A percentile compares a stretch with the other conserved stretches of the same genome.
These are phyloP conservation scores for Apophysomyces trapeziformis DNA, from an alignment of 371 early-diverging fungal genomes.

Conservation along the genomic window DNA sequence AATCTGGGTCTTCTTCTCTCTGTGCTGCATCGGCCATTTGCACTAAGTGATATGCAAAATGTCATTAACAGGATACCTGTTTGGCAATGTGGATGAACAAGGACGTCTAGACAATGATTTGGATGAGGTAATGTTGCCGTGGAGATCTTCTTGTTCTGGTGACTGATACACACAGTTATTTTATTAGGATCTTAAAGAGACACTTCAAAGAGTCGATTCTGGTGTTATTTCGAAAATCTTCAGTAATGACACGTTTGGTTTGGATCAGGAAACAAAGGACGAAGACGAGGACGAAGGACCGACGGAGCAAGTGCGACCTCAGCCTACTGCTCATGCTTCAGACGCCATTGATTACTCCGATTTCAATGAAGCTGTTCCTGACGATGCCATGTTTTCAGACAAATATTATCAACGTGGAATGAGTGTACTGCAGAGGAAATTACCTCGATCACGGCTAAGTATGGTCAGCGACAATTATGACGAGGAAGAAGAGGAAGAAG, in stretches of 20 bases:
- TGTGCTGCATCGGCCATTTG: no score
- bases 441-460: constrained; percentile 33
- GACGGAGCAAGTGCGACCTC: constrained; percentile 27
- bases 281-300: constrained; percentile 35
- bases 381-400: constrained; percentile 53
- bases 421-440: constrained; percentile 36
- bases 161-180: not conserved
- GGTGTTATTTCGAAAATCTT: constrained; percentile 58
- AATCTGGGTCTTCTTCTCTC: no score
- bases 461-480: constrained; percentile 69
- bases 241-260: constrained; percentile 60
- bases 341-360: constrained; percentile 86
- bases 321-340: constrained; percentile 50
- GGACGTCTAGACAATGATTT: constrained; percentile 77
- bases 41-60: constrained; percentile 26
- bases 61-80: constrained; percentile 78
- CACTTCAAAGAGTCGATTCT: constrained; percentile 62
- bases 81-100: constrained; percentile 89
- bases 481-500: constrained; percentile 58
- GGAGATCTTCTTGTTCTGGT: not conserved
- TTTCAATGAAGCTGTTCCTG: constrained; percentile 79
- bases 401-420: constrained; percentile 48
- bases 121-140: constrained; percentile 55
- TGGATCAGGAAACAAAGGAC: constrained; percentile 41
- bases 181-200: constrained; percentile 70